These are phyloP conservation scores for Fermentozyma sake DNA, from an alignment of 1,139 yeast species.

Conservation along the genomic window DNA sequence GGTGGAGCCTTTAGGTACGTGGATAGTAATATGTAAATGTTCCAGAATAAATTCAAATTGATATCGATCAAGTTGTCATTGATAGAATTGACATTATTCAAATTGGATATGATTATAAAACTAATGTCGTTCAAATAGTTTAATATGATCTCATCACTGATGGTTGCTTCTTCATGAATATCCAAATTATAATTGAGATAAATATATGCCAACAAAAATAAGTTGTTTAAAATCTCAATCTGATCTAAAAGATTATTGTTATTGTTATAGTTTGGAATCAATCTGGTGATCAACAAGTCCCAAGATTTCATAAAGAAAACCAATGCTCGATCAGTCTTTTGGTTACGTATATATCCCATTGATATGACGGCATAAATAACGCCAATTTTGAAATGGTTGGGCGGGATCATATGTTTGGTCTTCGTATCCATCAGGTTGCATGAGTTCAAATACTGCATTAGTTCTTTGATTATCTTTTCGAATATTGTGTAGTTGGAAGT, in stretches of 20 bases:
- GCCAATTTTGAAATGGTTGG: conserved; percentile 13
- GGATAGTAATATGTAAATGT: conserved; percentile 38
- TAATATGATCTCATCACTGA: conserved; percentile 25
- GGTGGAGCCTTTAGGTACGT: conserved; percentile 37
- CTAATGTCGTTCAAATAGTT: conserved; percentile 44
- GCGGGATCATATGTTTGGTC: conserved; percentile 4
- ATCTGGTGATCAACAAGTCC: conserved; percentile 39
- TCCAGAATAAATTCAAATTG: conserved; percentile 35
- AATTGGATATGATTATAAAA: conserved; percentile 14
- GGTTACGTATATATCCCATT: conserved; percentile 11
- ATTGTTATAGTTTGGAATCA: conserved; percentile 36
- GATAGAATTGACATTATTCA: conserved; percentile 10
- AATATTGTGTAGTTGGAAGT: conserved; percentile 15
- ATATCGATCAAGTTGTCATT: conserved; percentile 18
- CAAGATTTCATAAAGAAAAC: conserved; percentile 37
- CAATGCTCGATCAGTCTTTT: conserved; percentile 20
- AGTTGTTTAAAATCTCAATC: conserved; percentile 32
- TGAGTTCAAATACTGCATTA: conserved; percentile 24
- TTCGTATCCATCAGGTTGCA: conserved; percentile 7
- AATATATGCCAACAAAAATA: conserved; percentile 29
- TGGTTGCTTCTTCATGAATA: conserved; percentile 10
- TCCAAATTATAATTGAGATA: conserved; percentile 27
- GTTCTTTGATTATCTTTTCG: conserved; percentile 21
- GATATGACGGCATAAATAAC: conserved; percentile 13
- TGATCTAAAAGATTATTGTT: conserved; percentile 32